These are phyloP conservation scores for Tolypocladium sp. DNA, from an alignment of 2,329 filamentous ascomycete genomes.

Conservation along the genomic window DNA sequence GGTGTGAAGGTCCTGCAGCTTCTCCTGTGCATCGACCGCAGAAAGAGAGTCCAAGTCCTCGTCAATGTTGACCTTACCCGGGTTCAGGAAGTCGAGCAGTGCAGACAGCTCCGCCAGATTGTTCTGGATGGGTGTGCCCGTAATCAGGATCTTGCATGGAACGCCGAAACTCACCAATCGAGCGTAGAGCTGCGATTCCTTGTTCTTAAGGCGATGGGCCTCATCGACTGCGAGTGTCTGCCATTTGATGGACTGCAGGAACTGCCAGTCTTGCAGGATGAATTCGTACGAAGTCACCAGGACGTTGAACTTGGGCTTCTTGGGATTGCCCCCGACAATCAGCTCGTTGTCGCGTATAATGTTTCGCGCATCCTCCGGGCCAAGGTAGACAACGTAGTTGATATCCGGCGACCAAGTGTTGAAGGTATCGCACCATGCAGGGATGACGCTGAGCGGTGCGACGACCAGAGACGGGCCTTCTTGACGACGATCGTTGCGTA, in stretches of 20 bases:
- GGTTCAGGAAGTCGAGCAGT: slow-evolving; percentile 92
- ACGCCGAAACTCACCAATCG: slow-evolving; percentile 80
- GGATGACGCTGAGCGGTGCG: slow-evolving; percentile 94
- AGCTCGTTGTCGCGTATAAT: slow-evolving; percentile 90
- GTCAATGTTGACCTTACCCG: slow-evolving; percentile 85
- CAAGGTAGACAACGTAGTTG: slow-evolving; percentile 95
- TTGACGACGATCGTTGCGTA: slow-evolving; percentile 80
- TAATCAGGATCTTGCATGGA: slow-evolving; percentile 85
- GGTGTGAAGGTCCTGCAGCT: slow-evolving; percentile 76
- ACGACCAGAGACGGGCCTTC: slow-evolving; percentile 95
- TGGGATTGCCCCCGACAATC: slow-evolving; percentile 74
- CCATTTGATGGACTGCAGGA: slow-evolving; percentile 89
- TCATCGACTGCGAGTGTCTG: slow-evolving; percentile 95
- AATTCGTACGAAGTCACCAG: slow-evolving; percentile 97
- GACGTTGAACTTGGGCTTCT: slow-evolving; percentile 94
- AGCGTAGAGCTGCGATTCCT: slow-evolving; percentile 85
- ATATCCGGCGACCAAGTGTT: slow-evolving; percentile 92
- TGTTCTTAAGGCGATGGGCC: slow-evolving; percentile 92
- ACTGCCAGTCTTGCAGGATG: slow-evolving; percentile 75
- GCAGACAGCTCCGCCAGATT: slow-evolving; percentile 88
- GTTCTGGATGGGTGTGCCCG: slow-evolving; percentile 95
- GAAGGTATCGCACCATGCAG: slow-evolving; percentile 96
- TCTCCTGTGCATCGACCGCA: slow-evolving; percentile 73
- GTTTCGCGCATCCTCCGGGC: slow-evolving; percentile 74
- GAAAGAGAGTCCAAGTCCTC: slow-evolving; percentile 77